Percentiles rank a stretch among this genome's conserved stretches.
phyloP scores from a whole-genome alignment of 2,329 filamentous ascomycete species.

The Bipolaris gigantea region DNA sequence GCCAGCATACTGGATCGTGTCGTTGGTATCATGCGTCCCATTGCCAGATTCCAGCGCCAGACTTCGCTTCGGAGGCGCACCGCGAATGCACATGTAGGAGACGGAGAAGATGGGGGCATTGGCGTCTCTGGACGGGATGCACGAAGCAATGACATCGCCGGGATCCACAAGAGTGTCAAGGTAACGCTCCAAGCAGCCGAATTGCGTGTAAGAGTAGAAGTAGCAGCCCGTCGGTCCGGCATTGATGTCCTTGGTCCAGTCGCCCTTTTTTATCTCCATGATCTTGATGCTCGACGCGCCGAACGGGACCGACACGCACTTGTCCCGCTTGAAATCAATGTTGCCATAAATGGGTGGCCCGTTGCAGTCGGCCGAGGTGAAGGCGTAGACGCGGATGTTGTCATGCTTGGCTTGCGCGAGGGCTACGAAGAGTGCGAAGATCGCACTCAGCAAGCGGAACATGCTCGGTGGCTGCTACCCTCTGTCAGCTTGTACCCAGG shows the following conservation, averaged over 20 bases:
- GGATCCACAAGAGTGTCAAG: not conserved
- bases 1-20: no score
- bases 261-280: slow-evolving; percentile 7
- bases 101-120: not conserved
- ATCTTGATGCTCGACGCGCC: slow-evolving; percentile 23
- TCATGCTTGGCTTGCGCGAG: slow-evolving; percentile 20
- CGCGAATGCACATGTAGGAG: not conserved
- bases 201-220: slow-evolving; percentile 15
- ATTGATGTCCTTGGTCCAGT: slow-evolving; percentile 18
- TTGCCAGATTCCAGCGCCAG: no score
- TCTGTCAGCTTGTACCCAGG: not conserved
- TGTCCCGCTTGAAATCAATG: slow-evolving; percentile 20
- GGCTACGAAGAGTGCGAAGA: slow-evolving; percentile 17
- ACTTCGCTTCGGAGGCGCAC: not conserved
- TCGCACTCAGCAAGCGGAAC: slow-evolving; percentile 12
- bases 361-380: slow-evolving; percentile 19
- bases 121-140: not conserved
- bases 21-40: no score
- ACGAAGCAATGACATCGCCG: slow-evolving; percentile 12
- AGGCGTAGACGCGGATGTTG: slow-evolving; percentile 21
- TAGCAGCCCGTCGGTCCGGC: slow-evolving; percentile 12
- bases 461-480: slow-evolving; percentile 11
- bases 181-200: slow-evolving; percentile 8
- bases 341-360: slow-evolving; percentile 17
- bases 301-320: slow-evolving; percentile 21